Base-by-base conservation (phyloP, 345 rosid species). In the Combretum micranthum region DNA sequence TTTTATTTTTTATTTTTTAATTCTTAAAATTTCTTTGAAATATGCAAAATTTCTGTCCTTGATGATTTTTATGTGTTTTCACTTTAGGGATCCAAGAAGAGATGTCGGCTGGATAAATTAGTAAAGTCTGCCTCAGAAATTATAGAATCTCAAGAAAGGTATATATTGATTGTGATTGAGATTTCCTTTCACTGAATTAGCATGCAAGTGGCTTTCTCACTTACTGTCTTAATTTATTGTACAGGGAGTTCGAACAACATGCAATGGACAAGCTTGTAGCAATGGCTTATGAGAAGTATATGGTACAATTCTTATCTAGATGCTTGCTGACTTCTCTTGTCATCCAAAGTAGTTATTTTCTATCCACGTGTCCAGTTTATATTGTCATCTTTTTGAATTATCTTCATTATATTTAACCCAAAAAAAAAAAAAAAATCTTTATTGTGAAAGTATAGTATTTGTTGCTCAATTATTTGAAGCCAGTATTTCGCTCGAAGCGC, bases 201-300 rank as follows among this genome's bases (percentile, higher is more conserved):
- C 10, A 5, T 32, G 9, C 39, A 32, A 32, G 9, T 32, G 39
- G 20, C 26, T 52, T 55, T 48, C 47, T 56, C 39, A 52, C 26
- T 42, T 39, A 50, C 12, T 32, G 16, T 23, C 12, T 26, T 17
- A 4, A 19, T 32, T 60, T 50, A 8, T 56, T 62, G 15, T 68
- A 15, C 64, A 90, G 97, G 81, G 89, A 85, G 75, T 83, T 87
- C 50, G 82, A 81, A 66, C 77, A 72, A 55, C 76, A 69, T 57
- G 90, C 89, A 32, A 68, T 78, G 71, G 95, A 91, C 70, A 83
- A 83, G 67, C 97, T 91, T 57, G 75, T 83, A 47, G 71, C 68
- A 64, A 77, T 85, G 91, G 90, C 96, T 66, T 85, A 85, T 82
- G 78, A 85, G 52, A 91, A 91, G 79, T 79, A 87, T 68, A 79